Percentiles rank a stretch among this genome's conserved stretches.
Evolutionary conservation across 2,329 filamentous ascomycete species (phyloP).

Genomic region (Neonectria faginata): DNA sequence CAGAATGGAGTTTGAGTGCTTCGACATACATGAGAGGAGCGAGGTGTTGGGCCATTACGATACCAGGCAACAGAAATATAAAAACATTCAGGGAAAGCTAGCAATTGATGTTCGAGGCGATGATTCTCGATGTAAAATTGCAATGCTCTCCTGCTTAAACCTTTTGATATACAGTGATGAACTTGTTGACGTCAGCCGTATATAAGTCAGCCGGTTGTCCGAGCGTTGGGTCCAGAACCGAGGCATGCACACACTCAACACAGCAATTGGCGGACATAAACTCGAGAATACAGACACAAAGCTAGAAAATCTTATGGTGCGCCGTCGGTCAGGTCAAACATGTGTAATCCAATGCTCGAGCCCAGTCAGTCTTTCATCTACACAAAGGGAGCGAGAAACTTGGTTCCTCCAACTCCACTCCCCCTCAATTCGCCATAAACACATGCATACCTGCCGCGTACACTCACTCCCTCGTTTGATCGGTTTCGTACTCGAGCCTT

Average conservation of each 20-base stretch:
- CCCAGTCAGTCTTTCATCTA: constrained; percentile 41
- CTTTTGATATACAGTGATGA: background rate
- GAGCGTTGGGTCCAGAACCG: constrained; percentile 5
- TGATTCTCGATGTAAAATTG: background rate
- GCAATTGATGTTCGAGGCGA: background rate
- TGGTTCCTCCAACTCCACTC: constrained; percentile 30
- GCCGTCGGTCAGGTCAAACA: constrained; percentile 42
- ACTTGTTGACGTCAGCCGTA: background rate
- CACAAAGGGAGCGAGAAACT: constrained; percentile 24
- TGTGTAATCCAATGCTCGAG: constrained; percentile 39
- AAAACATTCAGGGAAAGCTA: constrained; percentile 7
- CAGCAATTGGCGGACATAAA: constrained; percentile 25
- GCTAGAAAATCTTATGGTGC: constrained; percentile 38
- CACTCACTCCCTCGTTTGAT: constrained; percentile 23
- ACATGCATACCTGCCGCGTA: constrained; percentile 31
- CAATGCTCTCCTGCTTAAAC: background rate
- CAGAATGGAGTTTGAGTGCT: constrained; percentile 26
- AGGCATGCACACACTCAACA: constrained; percentile 5
- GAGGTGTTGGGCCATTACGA: constrained; percentile 36
- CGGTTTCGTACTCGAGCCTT: constrained; percentile 22
- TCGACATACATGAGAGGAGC: constrained; percentile 21
- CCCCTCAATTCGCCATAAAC: constrained; percentile 23
- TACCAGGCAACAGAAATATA: constrained; percentile 38
- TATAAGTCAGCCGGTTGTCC: constrained; percentile 14
- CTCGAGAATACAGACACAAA: constrained; percentile 40